These are phyloP conservation scores for Arxiozyma telluris DNA, from an alignment of 1,139 yeast species.

Conservation along the genomic window DNA sequence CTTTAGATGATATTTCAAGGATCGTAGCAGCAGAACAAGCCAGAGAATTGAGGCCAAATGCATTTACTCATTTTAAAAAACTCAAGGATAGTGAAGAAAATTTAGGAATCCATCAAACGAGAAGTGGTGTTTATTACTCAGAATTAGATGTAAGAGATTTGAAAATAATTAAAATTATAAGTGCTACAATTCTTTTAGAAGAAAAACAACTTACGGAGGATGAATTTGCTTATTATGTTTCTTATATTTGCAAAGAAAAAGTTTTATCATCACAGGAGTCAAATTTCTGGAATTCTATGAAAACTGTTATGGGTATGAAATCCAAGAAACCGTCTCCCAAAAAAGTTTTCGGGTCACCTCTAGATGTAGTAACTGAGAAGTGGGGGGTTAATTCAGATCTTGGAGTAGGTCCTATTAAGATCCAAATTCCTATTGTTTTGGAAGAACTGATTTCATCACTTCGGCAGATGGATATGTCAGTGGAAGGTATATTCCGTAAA, in stretches of 20 bases:
- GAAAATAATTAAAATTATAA: constrained; percentile 46
- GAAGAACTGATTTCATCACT: constrained; percentile 81
- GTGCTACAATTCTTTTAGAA: constrained; percentile 34
- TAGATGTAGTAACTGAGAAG: constrained; percentile 59
- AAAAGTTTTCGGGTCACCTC: constrained; percentile 74
- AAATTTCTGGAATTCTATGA: constrained; percentile 68
- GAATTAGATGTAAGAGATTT: constrained; percentile 53
- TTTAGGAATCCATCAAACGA: constrained; percentile 14
- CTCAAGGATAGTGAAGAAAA: constrained; percentile 25
- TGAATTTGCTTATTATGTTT: constrained; percentile 12
- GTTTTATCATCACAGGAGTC: constrained; percentile 8
- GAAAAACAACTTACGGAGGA: constrained; percentile 11
- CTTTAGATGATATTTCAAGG: constrained; percentile 92
- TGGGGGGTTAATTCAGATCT: constrained; percentile 82
- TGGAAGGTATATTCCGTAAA: constrained; percentile 92
- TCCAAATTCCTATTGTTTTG: constrained; percentile 75
- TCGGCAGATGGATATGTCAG: constrained; percentile 89
- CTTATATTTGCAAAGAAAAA: constrained; percentile 11
- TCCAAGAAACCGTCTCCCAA: constrained; percentile 11
- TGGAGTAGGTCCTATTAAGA: constrained; percentile 76
- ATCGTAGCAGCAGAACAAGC: constrained; percentile 98
- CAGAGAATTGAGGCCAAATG: constrained; percentile 58
- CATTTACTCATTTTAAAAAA: constrained; percentile 30
- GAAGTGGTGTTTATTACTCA: constrained; percentile 50
- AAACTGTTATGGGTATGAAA: constrained; percentile 32